Evolutionary conservation across 805 yeast genomes (phyloP), one percentile per base, ranked within the genome.

Genomic region (Brettanomyces sp.): DNA sequence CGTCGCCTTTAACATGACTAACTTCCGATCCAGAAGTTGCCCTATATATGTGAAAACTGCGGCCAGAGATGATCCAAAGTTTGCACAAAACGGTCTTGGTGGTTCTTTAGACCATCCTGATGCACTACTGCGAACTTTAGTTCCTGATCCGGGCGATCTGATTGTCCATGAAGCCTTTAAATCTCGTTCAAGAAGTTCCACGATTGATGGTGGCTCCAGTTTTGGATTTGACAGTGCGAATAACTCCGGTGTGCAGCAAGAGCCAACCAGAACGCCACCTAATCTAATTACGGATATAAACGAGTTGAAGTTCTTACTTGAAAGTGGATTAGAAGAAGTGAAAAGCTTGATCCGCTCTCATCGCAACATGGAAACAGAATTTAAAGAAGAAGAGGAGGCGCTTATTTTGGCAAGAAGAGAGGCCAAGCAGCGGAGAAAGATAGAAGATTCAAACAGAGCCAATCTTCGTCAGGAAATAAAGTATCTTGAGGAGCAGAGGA

Each of bases 11-110:
- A 70, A 70, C 48, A 53, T 53, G 52, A 57, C 64, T 1, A 65
- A 66, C 14, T 72, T 62, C 53, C 60, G 70, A 49, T 65, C 75
- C 4, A 68, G 65, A 47, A 66, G 73, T 41, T 61, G 63, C 21
- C 62, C 75, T 0, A 61, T 69, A 2, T 68, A 58, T 48, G 63
- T 72, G 48, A 68, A 67, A 49, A 70, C 76, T 1, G 60, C 65
- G 8, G 52, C 53, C 14, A 13, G 33, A 13, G 25, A 14, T 25
- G 36, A 28, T 13, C n/a, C 18, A 23, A 11, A 18, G n/a, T 9
- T 4, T 7, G 36, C 21, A 6, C 22, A n/a, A 14, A 22, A 18
- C 7, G 5, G 13, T 12, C 9, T 34, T 8, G 58, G 55, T 24
- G 46, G 45, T 12, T 54, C 59, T 14, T 48, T 63, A 41, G 69